Base-by-base conservation (phyloP, 2,329 filamentous ascomycete species). In the Claviceps maximensis region DNA sequence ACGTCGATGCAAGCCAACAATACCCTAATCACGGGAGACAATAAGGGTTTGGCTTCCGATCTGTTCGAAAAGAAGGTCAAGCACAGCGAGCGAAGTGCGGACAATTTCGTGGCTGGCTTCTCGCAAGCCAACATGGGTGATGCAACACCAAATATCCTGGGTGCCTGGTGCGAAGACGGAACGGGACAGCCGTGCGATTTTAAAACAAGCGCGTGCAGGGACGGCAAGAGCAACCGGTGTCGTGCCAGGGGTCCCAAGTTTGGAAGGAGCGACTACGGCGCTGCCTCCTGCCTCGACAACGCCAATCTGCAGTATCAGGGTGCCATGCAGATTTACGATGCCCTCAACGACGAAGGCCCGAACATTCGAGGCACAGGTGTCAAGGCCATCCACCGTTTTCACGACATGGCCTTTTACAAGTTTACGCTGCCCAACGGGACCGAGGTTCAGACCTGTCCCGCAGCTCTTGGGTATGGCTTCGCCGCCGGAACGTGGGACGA, bases 1-100 rank as follows among this genome's bases (percentile, higher is more conserved):
- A 96, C 90, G 0, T 94, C 88, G 1, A 83, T 95, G 74, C 80
- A 89, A 50, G 86, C 86, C 50, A 95, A 95, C 70, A 95, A 95
- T 69, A 95, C 89, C 0, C 75, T 95, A 7, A 82, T 94, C 48
- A 84, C 87, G 2, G 90, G 88, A 29, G 90, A 96, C 66, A 96
- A 96, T 73, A 95, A 96, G 70, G 90, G 90, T 5, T 85, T 95
- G 5, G 89, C 90, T 0, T 87, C 89, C 3, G 81, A 84, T 60
- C 74, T 95, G 6, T 86, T 95, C 57, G 90, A 96, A 66, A 80
- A 87, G 60, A 79, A 79, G 44, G 77, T 86, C 53, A 71, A 71
- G 5, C 72, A 77, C 29, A 62, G 69, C 2, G 72, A 71, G 12
- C 79, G 78, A 45, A 82, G 80, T 46, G 75, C 79, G 0, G 73